Percentiles rank a stretch among this genome's conserved stretches.
Evolutionary conservation across 2,329 filamentous ascomycete genomes (phyloP).

Genomic region (Cercospora citrullina): DNA sequence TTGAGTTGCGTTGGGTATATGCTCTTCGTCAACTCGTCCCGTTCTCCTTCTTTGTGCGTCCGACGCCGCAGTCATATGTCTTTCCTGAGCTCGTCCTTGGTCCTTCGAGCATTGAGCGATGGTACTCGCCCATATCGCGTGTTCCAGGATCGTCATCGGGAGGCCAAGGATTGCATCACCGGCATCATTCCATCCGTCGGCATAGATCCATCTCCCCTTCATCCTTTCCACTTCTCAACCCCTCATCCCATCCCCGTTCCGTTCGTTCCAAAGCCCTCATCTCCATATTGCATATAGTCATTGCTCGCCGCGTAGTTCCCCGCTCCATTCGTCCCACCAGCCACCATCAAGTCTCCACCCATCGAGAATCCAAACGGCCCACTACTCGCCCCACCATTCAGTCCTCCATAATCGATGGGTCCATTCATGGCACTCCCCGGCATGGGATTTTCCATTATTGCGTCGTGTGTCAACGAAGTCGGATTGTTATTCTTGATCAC

Average conservation of each 20-base stretch:
- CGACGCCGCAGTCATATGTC: background rate
- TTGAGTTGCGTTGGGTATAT: background rate
- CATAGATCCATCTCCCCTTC: too few relatives aligned
- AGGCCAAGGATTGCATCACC: too few relatives aligned
- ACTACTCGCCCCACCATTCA: background rate
- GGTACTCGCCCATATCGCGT: background rate
- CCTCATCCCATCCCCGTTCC: background rate
- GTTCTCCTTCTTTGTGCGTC: background rate
- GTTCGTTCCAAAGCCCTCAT: background rate
- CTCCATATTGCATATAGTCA: background rate
- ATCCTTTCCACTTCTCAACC: background rate
- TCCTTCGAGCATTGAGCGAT: background rate
- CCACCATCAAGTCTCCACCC: background rate
- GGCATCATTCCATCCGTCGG: too few relatives aligned
- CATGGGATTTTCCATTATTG: background rate
- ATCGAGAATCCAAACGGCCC: background rate
- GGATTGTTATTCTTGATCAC: slow-evolving; percentile 19
- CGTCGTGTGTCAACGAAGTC: background rate
- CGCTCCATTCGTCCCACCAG: background rate
- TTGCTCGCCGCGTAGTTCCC: background rate
- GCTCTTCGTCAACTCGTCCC: background rate
- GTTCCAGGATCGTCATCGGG: too few relatives aligned
- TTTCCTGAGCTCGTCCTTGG: background rate
- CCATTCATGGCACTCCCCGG: slow-evolving; percentile 21
- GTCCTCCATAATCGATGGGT: slow-evolving; percentile 17